A percentile compares a stretch with the other conserved stretches of the same genome.
Evolutionary conservation across 805 yeast genomes (phyloP).

Genomic region (Suhomyces vadensis): DNA sequence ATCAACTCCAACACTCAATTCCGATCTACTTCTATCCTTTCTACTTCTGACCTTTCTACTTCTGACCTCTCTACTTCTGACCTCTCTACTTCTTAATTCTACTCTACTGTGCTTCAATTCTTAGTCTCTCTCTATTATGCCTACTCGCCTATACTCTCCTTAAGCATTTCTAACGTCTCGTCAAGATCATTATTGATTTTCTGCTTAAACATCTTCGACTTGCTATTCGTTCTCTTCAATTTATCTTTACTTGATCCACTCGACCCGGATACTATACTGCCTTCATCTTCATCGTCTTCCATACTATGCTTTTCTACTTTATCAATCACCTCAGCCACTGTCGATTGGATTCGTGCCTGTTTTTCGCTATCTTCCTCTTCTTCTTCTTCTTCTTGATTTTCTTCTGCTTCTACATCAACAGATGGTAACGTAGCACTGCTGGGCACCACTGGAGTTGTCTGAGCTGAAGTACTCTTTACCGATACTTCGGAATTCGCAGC

Average conservation of each 20-base stretch:
- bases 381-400: not conserved
- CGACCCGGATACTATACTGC: slow-evolving; percentile 8
- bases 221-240: slow-evolving; percentile 30
- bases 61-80: no score
- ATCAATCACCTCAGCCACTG: slow-evolving; percentile 2
- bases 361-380: not conserved
- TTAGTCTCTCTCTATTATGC: no score
- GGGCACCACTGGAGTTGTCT: slow-evolving; percentile 3
- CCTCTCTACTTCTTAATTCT: no score
- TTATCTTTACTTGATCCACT: slow-evolving; percentile 8
- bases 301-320: not conserved
- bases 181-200: slow-evolving; percentile 37
- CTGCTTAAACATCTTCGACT: slow-evolving; percentile 34
- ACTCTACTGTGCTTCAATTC: no score
- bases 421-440: not conserved
- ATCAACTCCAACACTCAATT: no score
- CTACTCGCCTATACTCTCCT: slow-evolving; percentile 34
- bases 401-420: not conserved
- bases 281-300: slow-evolving; percentile 13
- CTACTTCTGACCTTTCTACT: no score
- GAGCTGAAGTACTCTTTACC: not conserved
- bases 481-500: not conserved
- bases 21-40: no score
- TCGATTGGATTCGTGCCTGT: not conserved
- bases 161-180: slow-evolving; percentile 39